These are phyloP conservation scores for Eimeria falciformis DNA, from an alignment of 169 alveolate genomes.

Conservation along the genomic window DNA sequence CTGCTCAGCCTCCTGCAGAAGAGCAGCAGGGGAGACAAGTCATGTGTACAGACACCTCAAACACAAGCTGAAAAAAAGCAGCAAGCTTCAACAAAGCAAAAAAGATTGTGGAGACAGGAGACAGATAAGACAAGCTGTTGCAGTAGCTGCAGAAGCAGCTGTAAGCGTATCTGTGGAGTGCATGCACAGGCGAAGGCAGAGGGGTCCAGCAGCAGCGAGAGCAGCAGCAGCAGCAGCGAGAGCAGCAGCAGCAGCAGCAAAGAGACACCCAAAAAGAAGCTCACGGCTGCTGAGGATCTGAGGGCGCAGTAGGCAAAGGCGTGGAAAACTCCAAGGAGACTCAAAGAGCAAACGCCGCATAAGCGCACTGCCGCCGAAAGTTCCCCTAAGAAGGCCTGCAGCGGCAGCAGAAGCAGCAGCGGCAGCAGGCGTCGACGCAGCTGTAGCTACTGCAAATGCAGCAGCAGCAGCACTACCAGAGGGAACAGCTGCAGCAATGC, in stretches of 20 bases:
- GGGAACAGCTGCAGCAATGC: too few species aligned
- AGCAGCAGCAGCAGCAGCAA: conserved; percentile 57
- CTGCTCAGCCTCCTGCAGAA: conserved; percentile 39
- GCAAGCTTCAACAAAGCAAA: too few species aligned
- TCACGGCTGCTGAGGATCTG: neutral
- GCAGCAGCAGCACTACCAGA: too few species aligned
- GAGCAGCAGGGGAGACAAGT: neutral
- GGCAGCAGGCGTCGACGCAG: conserved; percentile 33
- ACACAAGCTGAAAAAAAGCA: too few species aligned
- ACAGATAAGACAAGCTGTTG: too few species aligned
- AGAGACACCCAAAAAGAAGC: too few species aligned
- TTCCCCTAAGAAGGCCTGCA: conserved; percentile 60
- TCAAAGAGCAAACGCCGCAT: neutral
- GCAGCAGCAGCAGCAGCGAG: neutral
- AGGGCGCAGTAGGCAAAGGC: conserved; percentile 41
- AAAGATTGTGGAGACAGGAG: too few species aligned
- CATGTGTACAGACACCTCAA: too few species aligned
- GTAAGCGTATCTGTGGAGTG: neutral
- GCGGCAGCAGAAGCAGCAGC: conserved; percentile 52
- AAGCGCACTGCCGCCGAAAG: conserved; percentile 55
- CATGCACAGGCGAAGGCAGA: neutral
- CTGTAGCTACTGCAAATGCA: neutral
- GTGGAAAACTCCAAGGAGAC: neutral
- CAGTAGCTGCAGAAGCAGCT: too few species aligned
- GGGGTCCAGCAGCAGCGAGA: neutral